A percentile compares a stretch with the other conserved stretches of the same genome.
phyloP scores from a whole-genome alignment of 78 protist species.

The Dictyostelium intermedium region DNA sequence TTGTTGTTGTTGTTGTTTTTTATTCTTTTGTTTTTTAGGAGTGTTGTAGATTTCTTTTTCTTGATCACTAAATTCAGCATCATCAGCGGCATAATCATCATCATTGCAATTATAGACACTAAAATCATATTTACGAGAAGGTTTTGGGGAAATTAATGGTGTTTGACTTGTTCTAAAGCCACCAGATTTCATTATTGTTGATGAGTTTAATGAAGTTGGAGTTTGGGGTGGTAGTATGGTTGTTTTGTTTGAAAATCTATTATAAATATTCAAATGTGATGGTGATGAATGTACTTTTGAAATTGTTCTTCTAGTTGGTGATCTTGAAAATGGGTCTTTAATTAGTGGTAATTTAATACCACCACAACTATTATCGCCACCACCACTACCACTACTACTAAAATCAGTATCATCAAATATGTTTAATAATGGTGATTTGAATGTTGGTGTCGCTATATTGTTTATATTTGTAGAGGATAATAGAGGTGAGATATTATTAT shows the following conservation, averaged over 20 bases:
- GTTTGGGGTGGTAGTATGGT: background rate
- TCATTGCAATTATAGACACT: background rate
- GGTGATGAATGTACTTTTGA: conserved; percentile 29
- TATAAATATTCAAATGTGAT: conserved; percentile 25
- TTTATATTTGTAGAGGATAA: background rate
- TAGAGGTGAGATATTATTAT: background rate
- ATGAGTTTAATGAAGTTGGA: background rate
- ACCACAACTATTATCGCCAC: background rate
- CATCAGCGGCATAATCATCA: background rate
- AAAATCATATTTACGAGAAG: background rate
- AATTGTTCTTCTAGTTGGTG: conserved; percentile 31
- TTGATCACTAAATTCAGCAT: background rate
- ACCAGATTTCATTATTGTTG: background rate
- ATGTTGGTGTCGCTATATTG: background rate
- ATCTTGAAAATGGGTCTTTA: conserved; percentile 70
- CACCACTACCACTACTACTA: background rate
- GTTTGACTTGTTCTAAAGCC: background rate
- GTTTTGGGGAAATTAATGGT: conserved; percentile 24
- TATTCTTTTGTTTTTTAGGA: background rate
- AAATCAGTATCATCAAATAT: background rate
- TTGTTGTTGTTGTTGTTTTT: background rate
- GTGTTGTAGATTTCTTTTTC: background rate
- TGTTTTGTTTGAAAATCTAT: background rate
- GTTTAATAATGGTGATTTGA: background rate
- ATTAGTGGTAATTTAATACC: background rate